A percentile compares a stretch with the other conserved stretches of the same genome.
phyloP scores from a whole-genome alignment of 768 basidiomycete genomes.

The Leccinum aurantiacum region DNA sequence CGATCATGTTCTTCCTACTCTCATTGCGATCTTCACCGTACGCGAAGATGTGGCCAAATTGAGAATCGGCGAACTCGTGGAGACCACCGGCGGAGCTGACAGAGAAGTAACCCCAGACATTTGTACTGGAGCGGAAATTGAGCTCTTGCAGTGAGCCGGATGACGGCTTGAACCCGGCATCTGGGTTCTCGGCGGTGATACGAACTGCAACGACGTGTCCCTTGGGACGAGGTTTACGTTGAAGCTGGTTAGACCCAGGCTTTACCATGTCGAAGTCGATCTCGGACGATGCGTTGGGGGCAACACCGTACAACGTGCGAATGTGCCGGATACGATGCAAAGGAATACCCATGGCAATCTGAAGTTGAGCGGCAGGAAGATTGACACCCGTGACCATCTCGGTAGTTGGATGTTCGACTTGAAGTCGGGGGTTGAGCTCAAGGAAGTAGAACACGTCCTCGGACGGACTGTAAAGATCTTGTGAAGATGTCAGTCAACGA shows the following conservation, averaged over 20 bases:
- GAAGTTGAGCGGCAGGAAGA: constrained; percentile 94
- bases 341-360: constrained; percentile 97
- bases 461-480: constrained; percentile 91
- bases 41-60: constrained; percentile 99
- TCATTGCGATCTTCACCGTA: constrained; percentile 96
- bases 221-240: constrained; percentile 94
- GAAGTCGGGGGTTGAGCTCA: constrained; percentile 97
- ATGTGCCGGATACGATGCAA: constrained; percentile 95
- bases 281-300: constrained; percentile 81
- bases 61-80: constrained; percentile 98
- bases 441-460: constrained; percentile 97
- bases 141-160: constrained; percentile 96
- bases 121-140: constrained; percentile 98
- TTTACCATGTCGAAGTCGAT: constrained; percentile 97
- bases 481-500: constrained; percentile 4
- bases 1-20: constrained; percentile 98
- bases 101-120: constrained; percentile 99
- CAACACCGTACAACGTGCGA: constrained; percentile 92
- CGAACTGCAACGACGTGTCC: constrained; percentile 99
- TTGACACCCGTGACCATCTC: constrained; percentile 99
- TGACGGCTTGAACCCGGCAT: constrained; percentile 99
- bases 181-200: constrained; percentile 99
- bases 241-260: constrained; percentile 82
- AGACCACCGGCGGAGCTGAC: constrained; percentile 93
- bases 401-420: constrained; percentile 99